Evolutionary conservation across 768 basidiomycete species (phyloP), one percentile per base, ranked within the genome.

Genomic region (Termitomyces sp.): DNA sequence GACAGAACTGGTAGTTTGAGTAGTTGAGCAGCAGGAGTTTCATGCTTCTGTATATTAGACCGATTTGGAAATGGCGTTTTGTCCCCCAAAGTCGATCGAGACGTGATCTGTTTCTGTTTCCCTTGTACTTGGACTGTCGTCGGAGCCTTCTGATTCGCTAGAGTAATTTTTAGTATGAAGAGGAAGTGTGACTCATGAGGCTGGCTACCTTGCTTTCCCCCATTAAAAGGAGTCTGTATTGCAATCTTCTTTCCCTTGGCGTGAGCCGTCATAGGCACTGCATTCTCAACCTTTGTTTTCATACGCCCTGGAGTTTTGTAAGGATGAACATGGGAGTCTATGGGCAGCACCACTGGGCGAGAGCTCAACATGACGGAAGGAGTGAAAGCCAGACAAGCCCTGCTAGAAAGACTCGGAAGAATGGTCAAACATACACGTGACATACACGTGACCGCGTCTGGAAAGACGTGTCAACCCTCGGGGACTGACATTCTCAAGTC

Each of bases 41-140:
- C 72, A 59, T 67, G 72, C 16, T 67, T 64, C 30, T 66, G 58
- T 8, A 62, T 59, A 16, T 62, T 68, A 33, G 71, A 71, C 38
- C 87, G 84, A 66, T 90, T 91, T 3, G 84, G 82, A 62, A 86
- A 85, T 1, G 89, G 89, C 1, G 89, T 92, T 70, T 88, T 90
- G 72, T 92, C 89, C 26, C 76, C 77, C 8, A 92, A 74, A 1
- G 69, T 65, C 59, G 51, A 68, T 51, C 41, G 62, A 51, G 38
- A 45, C 55, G 49, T 66, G 63, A 40, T 66, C 60, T 62, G 56
- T 41, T 41, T 41, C 40, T 41, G 38, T 20, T 66, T 68, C 59
- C 56, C 53, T 18, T 60, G 54, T 59, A 65, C 62, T 68, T 69
- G 61, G 59, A 63, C 35, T 62, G 55, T 38, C 59, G 56, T 35